Base-by-base conservation (phyloP, 495 filamentous ascomycete species). In the Polyplosphaeria fusca region DNA sequence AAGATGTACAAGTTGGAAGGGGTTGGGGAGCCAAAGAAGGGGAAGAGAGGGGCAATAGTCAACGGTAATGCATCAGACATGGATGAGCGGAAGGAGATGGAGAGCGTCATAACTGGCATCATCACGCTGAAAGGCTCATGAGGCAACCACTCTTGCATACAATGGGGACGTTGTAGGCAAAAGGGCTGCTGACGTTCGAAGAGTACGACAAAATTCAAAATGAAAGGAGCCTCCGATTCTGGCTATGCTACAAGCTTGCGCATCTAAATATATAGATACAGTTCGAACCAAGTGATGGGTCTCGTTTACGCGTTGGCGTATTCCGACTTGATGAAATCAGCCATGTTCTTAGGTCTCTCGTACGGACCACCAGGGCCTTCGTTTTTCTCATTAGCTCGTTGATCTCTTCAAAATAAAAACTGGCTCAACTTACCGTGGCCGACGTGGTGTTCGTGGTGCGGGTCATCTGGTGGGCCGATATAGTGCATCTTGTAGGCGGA, bases 401-500 rank as follows among this genome's bases (percentile, higher is more conserved):
- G 22, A 20, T 11, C 9, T 38, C 23, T 26, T 9, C 30, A 35
- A 35, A 14, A 35, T 7, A 35, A 14, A 7, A 9, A 26, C 75
- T 73, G 64, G 81, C 74, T 75, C 71, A 67, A 64, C 65, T 26
- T 68, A 59, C 56, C 45, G 24, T 49, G 56, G 65, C 63, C 53
- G 7, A 14, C 30, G 51, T 70, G 68, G 32, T 77, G 72, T 40
- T 68, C 74, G 67, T 80, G 75, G 67, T 82, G 76, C 58, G 51
- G 53, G 45, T 79, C 77, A 61, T 77, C 63, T 18, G 54, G 67
- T 25, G 90, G 87, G 30, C 93, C 93, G 52, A 96, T 71, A 71
- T 96, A 98, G 71, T 96, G 88, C 84, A 96, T 89, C 84, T 94
- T 95, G 75, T 91, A 87, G 63, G 91, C 88, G 76, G 82, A 84